Evolutionary conservation across 768 basidiomycete species (phyloP), one percentile per base, ranked within the genome.

Genomic region (Leucocoprinus sp.): DNA sequence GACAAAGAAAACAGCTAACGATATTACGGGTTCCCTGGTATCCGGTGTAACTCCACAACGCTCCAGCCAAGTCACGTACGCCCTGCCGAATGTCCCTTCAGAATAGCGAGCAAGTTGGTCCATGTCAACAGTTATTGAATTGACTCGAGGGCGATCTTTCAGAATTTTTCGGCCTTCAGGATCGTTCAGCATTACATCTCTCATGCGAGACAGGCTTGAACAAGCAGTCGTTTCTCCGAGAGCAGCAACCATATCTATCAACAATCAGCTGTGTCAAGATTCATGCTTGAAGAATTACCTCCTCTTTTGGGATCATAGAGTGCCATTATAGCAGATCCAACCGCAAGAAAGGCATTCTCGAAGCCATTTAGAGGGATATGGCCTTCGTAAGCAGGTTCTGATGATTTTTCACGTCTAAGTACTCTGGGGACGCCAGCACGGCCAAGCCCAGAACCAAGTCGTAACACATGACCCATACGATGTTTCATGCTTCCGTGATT

Each of bases 161-260:
- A 98, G 70, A 36, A 99, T 84, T 50, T 71, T 70, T 18, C 93
- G 75, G 4, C 95, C 96, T 64, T 96, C 92, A 2, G 78, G 62
- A 55, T 82, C 82, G 26, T 72, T 71, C 2, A 87, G 74, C 86
- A 97, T 90, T 27, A 60, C 59, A 52, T 89, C 83, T 24, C 88
- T 80, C 38, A 96, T 66, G 37, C 73, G 70, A 5, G 87, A 82
- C 33, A 98, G 71, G 43, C 81, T 79, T 0, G 78, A 72, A 2
- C 87, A 84, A 5, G 92, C 87, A 0, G 95, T 93, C 1, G 91
- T 91, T 64, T 97, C 96, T 18, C 90, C 91, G 7, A 97, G 74
- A 4, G 90, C 86, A 8, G 96, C 93, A 33, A 98, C 77, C 84
- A 99, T 91, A 62, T 99, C 93, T 97, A 51, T 33, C 37, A 22